Evolutionary conservation across 495 filamentous ascomycete genomes (phyloP), one percentile per base, ranked within the genome.

Genomic region (Mycothermus thermophilus): DNA sequence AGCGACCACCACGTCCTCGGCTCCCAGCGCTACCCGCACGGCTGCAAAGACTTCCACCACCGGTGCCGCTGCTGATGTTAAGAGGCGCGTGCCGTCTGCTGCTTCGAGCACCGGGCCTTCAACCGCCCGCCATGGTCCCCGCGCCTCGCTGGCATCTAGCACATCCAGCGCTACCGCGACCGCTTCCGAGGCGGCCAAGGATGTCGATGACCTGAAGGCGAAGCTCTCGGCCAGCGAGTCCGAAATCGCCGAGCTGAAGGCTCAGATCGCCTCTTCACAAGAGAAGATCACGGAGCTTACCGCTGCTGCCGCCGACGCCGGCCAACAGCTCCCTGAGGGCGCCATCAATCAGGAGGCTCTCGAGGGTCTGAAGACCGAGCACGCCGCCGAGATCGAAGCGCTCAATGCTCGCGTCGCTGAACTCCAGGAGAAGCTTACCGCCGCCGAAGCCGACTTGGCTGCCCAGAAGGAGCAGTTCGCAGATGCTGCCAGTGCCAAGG

Each of bases 151-250:
- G 28, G 47, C 54, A n/a, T 41, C 55, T 5, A 35, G 30, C 25
- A 30, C 43, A 13, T 54, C 50, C 3, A 54, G 55, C 5, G 51
- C 52, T 32, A 40, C 39, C 25, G 35, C 55, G 12, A 48, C 54
- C 22, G 47, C 63, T 10, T 43, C 47, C 26, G 51, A 51, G n/a
- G 50, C 60, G 5, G 43, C 60, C 24, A 71, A 65, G 44, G 65
- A 69, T 34, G 46, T 66, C 5, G 69, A 69, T 5, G 64, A 66
- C 17, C 48, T 74, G 19, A 74, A 69, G 47, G 43, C 52, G 8
- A 69, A 71, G 48, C 55, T 71, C 36, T 44, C 43, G 18, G 43
- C 53, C 17, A 59, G 52, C 30, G 60, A 67, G 45, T 39, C 59
- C 7, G 67, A 71, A 42, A 59, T 71, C 5, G 54, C 59, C 0